Conservation (phyloP, 1,284 basidiomycete genomes). For the Microbotryum intermedium region DNA sequence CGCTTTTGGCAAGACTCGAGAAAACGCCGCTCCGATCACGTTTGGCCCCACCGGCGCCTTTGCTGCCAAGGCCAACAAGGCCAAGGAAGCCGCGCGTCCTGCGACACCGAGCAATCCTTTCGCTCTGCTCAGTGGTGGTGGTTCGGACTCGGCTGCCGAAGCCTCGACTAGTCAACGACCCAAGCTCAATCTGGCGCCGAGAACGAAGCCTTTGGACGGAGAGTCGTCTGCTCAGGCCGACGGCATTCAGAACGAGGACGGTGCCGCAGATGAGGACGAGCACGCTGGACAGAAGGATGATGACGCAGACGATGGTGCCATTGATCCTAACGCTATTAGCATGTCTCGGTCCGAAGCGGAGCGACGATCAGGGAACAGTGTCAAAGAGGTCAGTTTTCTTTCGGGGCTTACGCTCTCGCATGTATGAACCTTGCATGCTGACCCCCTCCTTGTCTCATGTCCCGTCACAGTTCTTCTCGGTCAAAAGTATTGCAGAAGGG, state of each 20-base stretch:
- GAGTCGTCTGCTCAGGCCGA: neutral
- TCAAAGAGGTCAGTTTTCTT: constrained; percentile 43
- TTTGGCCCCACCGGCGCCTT: constrained; percentile 29
- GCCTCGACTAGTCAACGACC: constrained; percentile 54
- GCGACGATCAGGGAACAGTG: constrained; percentile 39
- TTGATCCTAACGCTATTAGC: constrained; percentile 45
- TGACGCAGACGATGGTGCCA: constrained; percentile 43
- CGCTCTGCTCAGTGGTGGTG: constrained; percentile 22
- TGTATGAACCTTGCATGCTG: neutral
- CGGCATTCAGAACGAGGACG: constrained; percentile 26
- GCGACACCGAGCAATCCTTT: constrained; percentile 31
- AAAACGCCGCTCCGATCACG: constrained; percentile 9
- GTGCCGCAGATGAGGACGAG: constrained; percentile 37
- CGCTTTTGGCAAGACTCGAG: constrained; percentile 69
- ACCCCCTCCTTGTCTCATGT: constrained; percentile 4
- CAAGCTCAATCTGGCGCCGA: constrained; percentile 59
- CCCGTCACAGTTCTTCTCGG: constrained; percentile 32
- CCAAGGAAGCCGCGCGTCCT: constrained; percentile 20
- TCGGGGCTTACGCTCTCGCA: constrained; percentile 36
- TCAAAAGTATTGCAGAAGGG: constrained; percentile 71
- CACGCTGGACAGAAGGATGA: constrained; percentile 42
- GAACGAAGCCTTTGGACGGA: constrained; percentile 48
- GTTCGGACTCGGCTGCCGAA: constrained; percentile 34
- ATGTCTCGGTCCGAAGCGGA: constrained; percentile 45
- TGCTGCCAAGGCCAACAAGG: constrained; percentile 16